Percentiles rank a stretch among this genome's conserved stretches.
These are phyloP conservation scores for Plenodomus biglobosus DNA, from an alignment of 2,329 filamentous ascomycete species.

Conservation along the genomic window DNA sequence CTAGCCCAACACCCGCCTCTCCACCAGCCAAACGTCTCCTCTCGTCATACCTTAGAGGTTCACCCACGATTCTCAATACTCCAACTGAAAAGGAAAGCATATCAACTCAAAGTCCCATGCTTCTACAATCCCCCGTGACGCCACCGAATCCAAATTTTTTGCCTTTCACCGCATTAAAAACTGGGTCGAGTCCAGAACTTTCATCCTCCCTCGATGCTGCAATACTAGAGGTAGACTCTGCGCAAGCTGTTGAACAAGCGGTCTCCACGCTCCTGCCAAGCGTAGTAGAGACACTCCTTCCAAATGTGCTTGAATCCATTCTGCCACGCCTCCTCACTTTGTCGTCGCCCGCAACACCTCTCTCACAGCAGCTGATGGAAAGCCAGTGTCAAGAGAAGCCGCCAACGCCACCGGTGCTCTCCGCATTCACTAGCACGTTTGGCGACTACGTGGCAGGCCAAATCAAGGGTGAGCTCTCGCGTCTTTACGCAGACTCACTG, in stretches of 20 bases:
- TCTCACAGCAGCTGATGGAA: neutral
- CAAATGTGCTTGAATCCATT: slow-evolving; percentile 1
- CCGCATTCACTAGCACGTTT: slow-evolving; percentile 8
- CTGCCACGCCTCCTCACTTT: slow-evolving; percentile 7
- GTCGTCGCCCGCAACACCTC: neutral
- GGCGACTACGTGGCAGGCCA: neutral
- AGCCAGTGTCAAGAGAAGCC: neutral
- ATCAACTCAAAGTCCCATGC: slow-evolving; percentile 6
- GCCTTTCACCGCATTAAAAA: too few relatives aligned
- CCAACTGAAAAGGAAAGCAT: neutral
- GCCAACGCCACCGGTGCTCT: neutral
- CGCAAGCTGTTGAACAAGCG: slow-evolving; percentile 4
- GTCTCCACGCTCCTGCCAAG: slow-evolving; percentile 5
- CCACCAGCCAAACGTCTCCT: slow-evolving; percentile 14
- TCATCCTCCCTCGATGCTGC: neutral
- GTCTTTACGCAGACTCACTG: slow-evolving; percentile 7
- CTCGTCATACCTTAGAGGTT: slow-evolving; percentile 2
- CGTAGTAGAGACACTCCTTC: slow-evolving; percentile 6
- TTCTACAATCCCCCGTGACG: neutral
- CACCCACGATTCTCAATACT: neutral
- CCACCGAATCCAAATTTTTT: neutral
- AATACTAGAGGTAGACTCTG: slow-evolving; percentile 1
- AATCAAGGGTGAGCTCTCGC: slow-evolving; percentile 1
- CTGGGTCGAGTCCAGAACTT: neutral
- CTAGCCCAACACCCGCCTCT: slow-evolving; percentile 4